phyloP scores from a whole-genome alignment of 2,329 filamentous ascomycete genomes.

The Xylaria sp. region DNA sequence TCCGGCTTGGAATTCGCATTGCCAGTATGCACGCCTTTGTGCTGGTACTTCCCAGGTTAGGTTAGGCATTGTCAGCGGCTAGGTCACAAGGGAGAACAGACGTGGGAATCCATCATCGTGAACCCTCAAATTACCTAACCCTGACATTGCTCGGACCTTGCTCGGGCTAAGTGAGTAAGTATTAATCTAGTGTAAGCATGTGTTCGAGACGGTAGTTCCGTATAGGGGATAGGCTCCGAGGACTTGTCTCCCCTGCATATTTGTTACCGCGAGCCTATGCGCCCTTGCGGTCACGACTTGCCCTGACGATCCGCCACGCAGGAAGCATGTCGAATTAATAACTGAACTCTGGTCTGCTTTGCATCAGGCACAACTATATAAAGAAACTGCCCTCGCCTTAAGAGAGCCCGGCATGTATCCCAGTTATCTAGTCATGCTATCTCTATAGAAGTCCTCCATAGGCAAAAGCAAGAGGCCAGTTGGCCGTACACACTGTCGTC shows the following conservation, averaged over 20 bases:
- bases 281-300: too few species aligned
- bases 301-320: too few species aligned
- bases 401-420: too few species aligned
- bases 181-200: too few species aligned
- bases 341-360: neutral
- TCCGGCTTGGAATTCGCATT: neutral
- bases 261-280: too few species aligned
- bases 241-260: slow-evolving; percentile 22
- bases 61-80: neutral
- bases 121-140: neutral
- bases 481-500: neutral
- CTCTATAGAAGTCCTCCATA: neutral
- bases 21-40: neutral
- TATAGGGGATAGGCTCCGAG: slow-evolving; percentile 31
- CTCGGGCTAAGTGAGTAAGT: too few species aligned
- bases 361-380: too few species aligned
- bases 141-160: neutral
- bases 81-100: neutral
- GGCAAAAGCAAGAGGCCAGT: neutral
- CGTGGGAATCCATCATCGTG: neutral
- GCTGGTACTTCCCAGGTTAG: neutral
- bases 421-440: neutral
- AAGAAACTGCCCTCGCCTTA: too few species aligned
- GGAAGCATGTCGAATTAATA: too few species aligned
- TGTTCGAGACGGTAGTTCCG: neutral